Evolutionary conservation across 2,329 filamentous ascomycete species (phyloP), one percentile per base, ranked within the genome.

Genomic region (Penicillium sp.): DNA sequence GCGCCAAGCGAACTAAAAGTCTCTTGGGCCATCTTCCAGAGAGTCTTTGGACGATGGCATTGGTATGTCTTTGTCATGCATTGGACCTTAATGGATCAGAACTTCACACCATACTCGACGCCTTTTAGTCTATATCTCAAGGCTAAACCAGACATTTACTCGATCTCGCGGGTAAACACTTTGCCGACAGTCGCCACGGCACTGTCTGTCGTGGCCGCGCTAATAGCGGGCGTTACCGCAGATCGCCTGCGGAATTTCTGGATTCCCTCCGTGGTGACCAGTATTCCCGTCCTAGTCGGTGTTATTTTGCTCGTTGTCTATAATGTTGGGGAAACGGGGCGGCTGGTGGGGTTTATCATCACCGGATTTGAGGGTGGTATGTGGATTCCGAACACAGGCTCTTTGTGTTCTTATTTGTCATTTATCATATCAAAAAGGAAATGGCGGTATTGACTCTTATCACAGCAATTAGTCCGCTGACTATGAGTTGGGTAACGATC

Each of bases 111-210:
- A 10, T 62, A 65, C 14, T 67, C 67, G 0, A 64, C 69, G n/a
- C 73, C 74, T 0, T 77, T 77, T 55, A 73, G 68, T 9, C 62
- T 77, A 2, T 78, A 77, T 55, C 68, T 78, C 40, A 75, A 74
- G 58, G 73, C 72, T 25, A 69, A 74, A 28, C 61, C 61, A 26
- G 60, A 67, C 5, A 61, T 67, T 4, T 76, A 77, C 59, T 76
- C 75, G 1, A 65, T 77, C 16, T 68, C 70, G 1, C 69, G 69
- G 37, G 69, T 78, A 53, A 78, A 78, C 60, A 77, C 72, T 0
- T 60, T 78, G 6, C 75, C 75, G 7, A 78, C 75, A 1, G 68
- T 75, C 10, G 69, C 70, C 1, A 74, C 72, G 1, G 77, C 76
- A 0, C 61, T 77, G 5, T 71, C 66, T 26, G 70, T 77, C 44